Evolutionary conservation across 208 protist species (phyloP), one percentile per base, ranked within the genome.

Genomic region (Trichomonas gallinae): DNA sequence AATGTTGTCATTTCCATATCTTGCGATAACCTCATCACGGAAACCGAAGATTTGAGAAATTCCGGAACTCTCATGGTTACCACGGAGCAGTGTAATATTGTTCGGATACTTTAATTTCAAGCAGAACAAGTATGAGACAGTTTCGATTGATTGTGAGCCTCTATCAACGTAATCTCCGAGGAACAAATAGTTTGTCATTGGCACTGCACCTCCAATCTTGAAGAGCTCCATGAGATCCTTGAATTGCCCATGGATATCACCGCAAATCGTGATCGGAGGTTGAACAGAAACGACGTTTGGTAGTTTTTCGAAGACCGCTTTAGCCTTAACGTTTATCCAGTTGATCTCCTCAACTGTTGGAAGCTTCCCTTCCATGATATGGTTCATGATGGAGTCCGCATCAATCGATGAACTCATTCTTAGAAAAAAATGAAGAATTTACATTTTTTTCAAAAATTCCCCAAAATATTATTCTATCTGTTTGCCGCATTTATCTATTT

Each of bases 41-140:
- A 97, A 97, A 58, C 97, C 96, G 51, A 96, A 97, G 42, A 31
- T 96, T 97, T 99, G 98, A 82, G 99, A 99, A 96, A 99, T 99
- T 96, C 99, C 98, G 0, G 99, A 98, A 9, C 98, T 99, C 97
- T 99, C 99, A 97, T 99, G 99, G 97, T 99, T 99, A 93, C 99
- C 99, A 96, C 99, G 98, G 17, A 99, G 97, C 31, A 99, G 97
- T 97, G 98, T 98, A 48, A 99, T 97, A 2, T 99, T 97, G 96
- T 99, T 98, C 10, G 98, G 98, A 97, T 99, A 99, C 88, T 98
- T 98, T 26, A 46, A 44, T 96, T 97, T 99, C 82, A 99, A 98
- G 21, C 98, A 96, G 23, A 99, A 96, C 45, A 99, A 97, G 88
- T 99, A 97, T 49, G 98, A 98, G 58, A 99, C 98, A 21, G 98